Evolutionary conservation across 768 basidiomycete species (phyloP), one percentile per base, ranked within the genome.

Genomic region (Kwoniella heveanensis): DNA sequence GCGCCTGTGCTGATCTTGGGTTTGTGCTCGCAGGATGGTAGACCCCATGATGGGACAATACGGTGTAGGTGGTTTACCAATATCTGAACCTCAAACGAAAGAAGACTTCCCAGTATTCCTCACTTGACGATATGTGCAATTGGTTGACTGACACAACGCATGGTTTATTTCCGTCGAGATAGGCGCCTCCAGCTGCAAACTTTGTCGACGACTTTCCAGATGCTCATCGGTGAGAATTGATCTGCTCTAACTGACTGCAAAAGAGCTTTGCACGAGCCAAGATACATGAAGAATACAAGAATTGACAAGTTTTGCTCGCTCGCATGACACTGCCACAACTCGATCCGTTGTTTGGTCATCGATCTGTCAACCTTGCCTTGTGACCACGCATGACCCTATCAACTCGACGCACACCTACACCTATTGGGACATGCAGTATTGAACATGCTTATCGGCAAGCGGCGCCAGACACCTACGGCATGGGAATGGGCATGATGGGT

Each of bases 391-490:
- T n/a, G n/a, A n/a, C n/a, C n/a, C n/a, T n/a, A n/a, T n/a, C n/a
- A n/a, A n/a, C n/a, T n/a, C n/a, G n/a, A n/a, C n/a, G n/a, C n/a
- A n/a, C n/a, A n/a, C n/a, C n/a, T n/a, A n/a, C n/a, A n/a, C n/a
- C n/a, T n/a, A n/a, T n/a, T n/a, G n/a, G n/a, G n/a, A n/a, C 13
- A 32, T 22, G 6, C 53, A 72, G 71, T 10, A 61, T 72, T 30
- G 73, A 75, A 72, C 73, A 75, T 50, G 67, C 71, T 62, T 75
- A 68, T 62, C 71, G 73, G 54, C 69, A 70, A 68, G 66, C 71
- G 2, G 60, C 60, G 46, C 73, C 73, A 65, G 73, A 75, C 56
- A 49, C 55, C 50, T 75, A 75, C 71, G 73, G 73, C 27, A 49
- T 67, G 49, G 73, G 71, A 10, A 58, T 75, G 61, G 63, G 48